A percentile compares a stretch with the other conserved stretches of the same genome.
Conservation (phyloP, 352 stramenopile genomes). For the Globisporangium orthogonon region DNA sequence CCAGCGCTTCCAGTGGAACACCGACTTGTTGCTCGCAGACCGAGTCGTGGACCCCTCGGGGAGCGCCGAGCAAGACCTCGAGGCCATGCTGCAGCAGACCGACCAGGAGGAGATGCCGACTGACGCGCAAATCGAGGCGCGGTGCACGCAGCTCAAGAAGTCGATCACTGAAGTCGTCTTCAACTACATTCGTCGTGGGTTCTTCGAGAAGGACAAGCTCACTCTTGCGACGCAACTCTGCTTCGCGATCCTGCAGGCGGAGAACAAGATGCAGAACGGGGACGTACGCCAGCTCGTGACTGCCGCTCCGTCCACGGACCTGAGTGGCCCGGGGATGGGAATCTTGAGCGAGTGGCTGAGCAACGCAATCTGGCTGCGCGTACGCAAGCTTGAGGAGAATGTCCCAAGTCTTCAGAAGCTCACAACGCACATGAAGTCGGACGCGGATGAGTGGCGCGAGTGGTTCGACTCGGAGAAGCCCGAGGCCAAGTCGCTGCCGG, state of each 20-base stretch:
- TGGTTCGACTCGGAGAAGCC: constrained; percentile 93
- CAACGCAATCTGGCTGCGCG: constrained; percentile 79
- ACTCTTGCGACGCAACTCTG: constrained; percentile 89
- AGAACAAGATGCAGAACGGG: constrained; percentile 43
- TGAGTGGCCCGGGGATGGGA: constrained; percentile 66
- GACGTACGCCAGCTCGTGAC: constrained; percentile 82
- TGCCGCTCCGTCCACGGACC: constrained; percentile 29
- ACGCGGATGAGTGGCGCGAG: constrained; percentile 93
- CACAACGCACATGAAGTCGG: constrained; percentile 91
- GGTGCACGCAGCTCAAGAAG: constrained; percentile 48
- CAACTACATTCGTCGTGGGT: constrained; percentile 91
- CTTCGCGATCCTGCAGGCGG: constrained; percentile 86
- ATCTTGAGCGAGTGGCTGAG: constrained; percentile 91
- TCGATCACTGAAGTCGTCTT: constrained; percentile 89
- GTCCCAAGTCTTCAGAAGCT: constrained; percentile 88
- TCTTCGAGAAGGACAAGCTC: constrained; percentile 94
- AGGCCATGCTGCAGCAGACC: constrained; percentile 51
- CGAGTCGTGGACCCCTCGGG: constrained; percentile 46
- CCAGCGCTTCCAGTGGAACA: constrained; percentile 85
- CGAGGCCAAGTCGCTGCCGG: constrained; percentile 87
- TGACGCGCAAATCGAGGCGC: constrained; percentile 36
- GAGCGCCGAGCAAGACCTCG: constrained; percentile 46
- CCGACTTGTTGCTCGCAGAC: constrained; percentile 71
- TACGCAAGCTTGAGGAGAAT: constrained; percentile 88
- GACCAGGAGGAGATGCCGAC: constrained; percentile 60